A percentile compares a stretch with the other conserved stretches of the same genome.
These are phyloP conservation scores for Pleurotus pulmonarius DNA, from an alignment of 768 basidiomycete species.

Conservation along the genomic window DNA sequence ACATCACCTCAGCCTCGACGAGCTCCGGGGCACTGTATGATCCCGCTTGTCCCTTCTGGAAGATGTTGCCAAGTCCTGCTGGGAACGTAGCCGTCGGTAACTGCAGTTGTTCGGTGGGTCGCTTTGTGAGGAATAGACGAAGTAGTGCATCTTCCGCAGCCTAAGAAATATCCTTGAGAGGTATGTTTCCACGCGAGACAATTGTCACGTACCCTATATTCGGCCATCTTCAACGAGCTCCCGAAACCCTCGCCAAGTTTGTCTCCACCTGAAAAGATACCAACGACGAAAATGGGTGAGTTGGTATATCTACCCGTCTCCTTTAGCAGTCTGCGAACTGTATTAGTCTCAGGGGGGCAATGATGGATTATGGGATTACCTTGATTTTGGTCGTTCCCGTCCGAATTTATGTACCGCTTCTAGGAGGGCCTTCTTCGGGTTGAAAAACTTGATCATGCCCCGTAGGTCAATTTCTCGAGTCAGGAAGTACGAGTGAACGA, in stretches of 20 bases:
- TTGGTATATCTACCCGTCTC: constrained; percentile 91
- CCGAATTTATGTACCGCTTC: constrained; percentile 70
- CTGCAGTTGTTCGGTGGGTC: constrained; percentile 62
- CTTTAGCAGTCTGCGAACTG: constrained; percentile 63
- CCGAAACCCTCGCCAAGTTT: constrained; percentile 96
- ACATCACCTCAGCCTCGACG: constrained; percentile 61
- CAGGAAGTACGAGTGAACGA: constrained; percentile 88
- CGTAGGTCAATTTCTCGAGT: constrained; percentile 80
- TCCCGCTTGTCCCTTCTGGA: constrained; percentile 39
- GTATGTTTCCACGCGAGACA: not conserved
- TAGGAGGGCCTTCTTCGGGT: constrained; percentile 75
- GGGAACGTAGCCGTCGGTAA: constrained; percentile 78
- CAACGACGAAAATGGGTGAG: constrained; percentile 94
- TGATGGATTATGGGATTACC: constrained; percentile 37
- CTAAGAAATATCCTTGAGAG: constrained; percentile 27
- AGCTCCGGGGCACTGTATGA: constrained; percentile 52
- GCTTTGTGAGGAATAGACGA: constrained; percentile 77
- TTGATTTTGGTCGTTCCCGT: constrained; percentile 62
- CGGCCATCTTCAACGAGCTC: constrained; percentile 90
- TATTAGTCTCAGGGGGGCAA: not conserved
- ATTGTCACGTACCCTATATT: constrained; percentile 66
- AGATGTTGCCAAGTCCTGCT: constrained; percentile 47
- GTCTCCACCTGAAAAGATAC: constrained; percentile 78
- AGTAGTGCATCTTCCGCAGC: constrained; percentile 85
- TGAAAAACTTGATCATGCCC: constrained; percentile 73